Evolutionary conservation across 306 rosid genomes (phyloP).

Genomic region (Clitoria ternatea): DNA sequence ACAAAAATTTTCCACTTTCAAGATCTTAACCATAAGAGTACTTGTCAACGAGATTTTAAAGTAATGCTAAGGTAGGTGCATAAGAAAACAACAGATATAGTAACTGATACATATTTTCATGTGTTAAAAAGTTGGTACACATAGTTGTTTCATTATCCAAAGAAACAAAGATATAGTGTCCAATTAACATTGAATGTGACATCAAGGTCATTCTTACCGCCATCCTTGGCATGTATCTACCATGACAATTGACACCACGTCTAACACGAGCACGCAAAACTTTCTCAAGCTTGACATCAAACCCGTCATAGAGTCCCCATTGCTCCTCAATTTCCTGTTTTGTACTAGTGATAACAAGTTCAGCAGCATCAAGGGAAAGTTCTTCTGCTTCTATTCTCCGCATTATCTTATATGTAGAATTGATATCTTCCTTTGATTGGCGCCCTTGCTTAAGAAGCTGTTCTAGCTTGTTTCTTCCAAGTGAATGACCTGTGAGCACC

Average conservation of each 20-base stretch:
- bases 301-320: constrained; percentile 92
- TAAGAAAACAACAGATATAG: neutral
- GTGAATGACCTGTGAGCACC: constrained; percentile 86
- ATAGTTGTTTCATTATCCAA: neutral
- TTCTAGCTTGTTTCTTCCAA: constrained; percentile 84
- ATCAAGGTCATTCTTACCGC: constrained; percentile 40
- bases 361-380: constrained; percentile 83
- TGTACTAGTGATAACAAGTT: constrained; percentile 84
- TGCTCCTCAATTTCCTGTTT: constrained; percentile 86
- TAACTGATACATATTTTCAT: neutral
- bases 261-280: constrained; percentile 81
- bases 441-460: constrained; percentile 88
- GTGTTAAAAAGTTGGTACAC: neutral
- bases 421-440: constrained; percentile 81
- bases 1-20: too few species aligned
- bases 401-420: constrained; percentile 76
- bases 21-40: too few species aligned
- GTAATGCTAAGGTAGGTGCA: neutral
- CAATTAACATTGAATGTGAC: neutral
- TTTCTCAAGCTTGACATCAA: constrained; percentile 87
- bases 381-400: constrained; percentile 91
- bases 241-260: constrained; percentile 74
- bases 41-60: too few species aligned
- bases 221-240: constrained; percentile 89
- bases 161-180: too few species aligned